These are phyloP conservation scores for Ustilago loliicola DNA, from an alignment of 1,284 basidiomycete genomes.

Conservation along the genomic window DNA sequence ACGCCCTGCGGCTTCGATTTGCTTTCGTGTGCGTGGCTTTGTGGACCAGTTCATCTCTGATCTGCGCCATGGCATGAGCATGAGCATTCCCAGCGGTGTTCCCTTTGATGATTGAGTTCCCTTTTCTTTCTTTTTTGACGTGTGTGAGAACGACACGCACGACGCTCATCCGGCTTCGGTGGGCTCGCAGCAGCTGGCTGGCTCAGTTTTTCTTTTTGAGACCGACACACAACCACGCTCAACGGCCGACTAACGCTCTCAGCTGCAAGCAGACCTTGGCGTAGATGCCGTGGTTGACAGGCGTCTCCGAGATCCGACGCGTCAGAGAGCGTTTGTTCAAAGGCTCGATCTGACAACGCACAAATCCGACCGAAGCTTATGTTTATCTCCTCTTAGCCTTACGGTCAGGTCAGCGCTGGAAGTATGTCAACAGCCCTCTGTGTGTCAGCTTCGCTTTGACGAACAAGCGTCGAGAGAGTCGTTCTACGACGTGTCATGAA, in stretches of 20 bases:
- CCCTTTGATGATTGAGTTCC: background rate
- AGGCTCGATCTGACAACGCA: background rate
- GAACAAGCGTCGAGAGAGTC: no score
- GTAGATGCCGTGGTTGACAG: constrained; percentile 10
- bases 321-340: no score
- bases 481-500: no score
- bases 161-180: constrained; percentile 8
- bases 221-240: constrained; percentile 5
- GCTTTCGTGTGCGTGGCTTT: background rate
- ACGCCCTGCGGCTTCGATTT: background rate
- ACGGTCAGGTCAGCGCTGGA: no score
- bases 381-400: no score
- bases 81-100: background rate
- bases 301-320: constrained; percentile 8
- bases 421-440: no score
- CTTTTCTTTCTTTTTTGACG: constrained; percentile 5
- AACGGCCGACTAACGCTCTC: constrained; percentile 14
- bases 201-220: constrained; percentile 1
- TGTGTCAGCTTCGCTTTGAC: no score
- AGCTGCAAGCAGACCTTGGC: constrained; percentile 11
- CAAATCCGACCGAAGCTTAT: no score
- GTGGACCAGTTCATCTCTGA: background rate
- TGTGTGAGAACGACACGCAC: constrained; percentile 5
- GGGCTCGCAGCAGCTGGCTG: no score
- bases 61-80: background rate